Evolutionary conservation across 2,329 filamentous ascomycete genomes (phyloP), one percentile per base, ranked within the genome.

Genomic region (Talaromyces sp.): DNA sequence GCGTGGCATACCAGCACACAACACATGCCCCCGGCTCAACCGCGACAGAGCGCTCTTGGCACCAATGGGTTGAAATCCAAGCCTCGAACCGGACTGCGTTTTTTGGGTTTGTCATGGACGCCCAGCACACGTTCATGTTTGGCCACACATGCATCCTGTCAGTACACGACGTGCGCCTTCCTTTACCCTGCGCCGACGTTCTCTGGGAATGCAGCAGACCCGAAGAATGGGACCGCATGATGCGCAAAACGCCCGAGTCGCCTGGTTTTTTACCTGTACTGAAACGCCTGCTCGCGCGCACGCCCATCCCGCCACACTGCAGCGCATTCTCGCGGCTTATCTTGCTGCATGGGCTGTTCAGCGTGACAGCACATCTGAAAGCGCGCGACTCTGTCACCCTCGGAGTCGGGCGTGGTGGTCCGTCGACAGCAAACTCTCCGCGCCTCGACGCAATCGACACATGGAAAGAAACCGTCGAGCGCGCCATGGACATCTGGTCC

Each of bases 31-130:
- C 60, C 23, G 64, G 60, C 4, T 6, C 33, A 14, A 61, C 56
- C 2, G 53, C 56, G 12, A 30, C 65, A 16, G 63, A 69, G 34
- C 62, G 63, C 31, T 65, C 67, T 52, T 69, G 67, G 68, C 59
- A 66, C 40, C 65, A 63, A 23, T 72, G 70, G 70, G 63, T 71
- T 30, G 65, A 69, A 50, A 61, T 66, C 36, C 67, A 72, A 53
- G 68, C 66, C 5, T 70, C 67, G 10, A 65, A 67, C 30, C 63
- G 69, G 4, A 68, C 68, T 2, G 69, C 70, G 23, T 71, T 68
- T 54, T 72, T 72, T 44, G 70, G 68, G 0, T 72, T 72, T 47
- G 56, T 71, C 10, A 72, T 72, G 70, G 70, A 72, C 57, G 68
- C 69, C 4, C 70, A 72, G 30, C 70, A 72, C 58, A 65, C 64